Percentiles rank a stretch among this genome's conserved stretches.
Conservation (phyloP, 2,329 filamentous ascomycete genomes). For the Cladophialophora psammophila region DNA sequence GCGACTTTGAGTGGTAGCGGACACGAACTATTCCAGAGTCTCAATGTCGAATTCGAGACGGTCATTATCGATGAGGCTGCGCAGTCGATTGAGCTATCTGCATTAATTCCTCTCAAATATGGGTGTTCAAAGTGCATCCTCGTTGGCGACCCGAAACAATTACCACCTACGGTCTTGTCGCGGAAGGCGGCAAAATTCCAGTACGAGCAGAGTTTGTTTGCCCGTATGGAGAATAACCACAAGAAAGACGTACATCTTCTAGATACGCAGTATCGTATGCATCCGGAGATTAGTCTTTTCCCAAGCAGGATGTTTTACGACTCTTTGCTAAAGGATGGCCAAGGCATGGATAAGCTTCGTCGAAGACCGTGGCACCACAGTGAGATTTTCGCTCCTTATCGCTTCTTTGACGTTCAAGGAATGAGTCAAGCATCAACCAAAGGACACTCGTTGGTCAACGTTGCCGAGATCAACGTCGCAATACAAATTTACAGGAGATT, state of each 20-base stretch:
- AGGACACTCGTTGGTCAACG: conserved; percentile 89
- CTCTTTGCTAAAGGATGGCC: conserved; percentile 81
- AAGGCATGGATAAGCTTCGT: conserved; percentile 78
- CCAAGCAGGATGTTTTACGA: conserved; percentile 94
- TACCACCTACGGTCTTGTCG: conserved; percentile 94
- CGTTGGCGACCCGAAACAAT: conserved; percentile 95
- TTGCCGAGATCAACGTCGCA: conserved; percentile 84
- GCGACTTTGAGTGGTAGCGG: conserved; percentile 94
- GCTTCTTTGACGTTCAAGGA: conserved; percentile 96
- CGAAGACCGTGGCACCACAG: conserved; percentile 85
- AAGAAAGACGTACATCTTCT: conserved; percentile 88
- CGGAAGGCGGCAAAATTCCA: conserved; percentile 90
- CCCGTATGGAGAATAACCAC: conserved; percentile 95
- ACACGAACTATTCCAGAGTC: conserved; percentile 94
- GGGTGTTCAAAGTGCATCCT: conserved; percentile 96
- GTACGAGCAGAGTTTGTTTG: conserved; percentile 97
- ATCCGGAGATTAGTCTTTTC: conserved; percentile 92
- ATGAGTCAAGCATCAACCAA: conserved; percentile 80
- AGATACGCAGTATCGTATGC: conserved; percentile 99
- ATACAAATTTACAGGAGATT: conserved; percentile 84
- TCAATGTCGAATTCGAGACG: conserved; percentile 97
- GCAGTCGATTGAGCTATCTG: conserved; percentile 96
- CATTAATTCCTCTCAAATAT: conserved; percentile 95
- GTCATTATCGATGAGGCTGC: conserved; percentile 98
- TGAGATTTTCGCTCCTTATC: conserved; percentile 83